Percentiles rank a stretch among this genome's conserved stretches.
Conservation (phyloP, 1,284 basidiomycete genomes). For the Irpex sp. region DNA sequence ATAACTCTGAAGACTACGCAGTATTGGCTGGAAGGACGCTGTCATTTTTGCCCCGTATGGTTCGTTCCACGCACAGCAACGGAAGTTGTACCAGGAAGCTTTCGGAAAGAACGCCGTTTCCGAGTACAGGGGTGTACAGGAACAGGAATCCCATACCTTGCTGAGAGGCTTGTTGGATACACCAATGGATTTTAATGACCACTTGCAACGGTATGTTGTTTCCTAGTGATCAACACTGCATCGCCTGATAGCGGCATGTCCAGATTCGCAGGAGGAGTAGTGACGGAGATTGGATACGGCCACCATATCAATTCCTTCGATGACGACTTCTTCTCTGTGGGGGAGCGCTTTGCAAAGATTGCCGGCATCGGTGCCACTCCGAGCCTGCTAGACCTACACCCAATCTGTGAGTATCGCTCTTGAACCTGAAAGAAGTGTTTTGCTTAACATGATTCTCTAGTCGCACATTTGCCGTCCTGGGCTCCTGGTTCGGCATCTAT, state of each 20-base stretch:
- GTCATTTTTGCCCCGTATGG: constrained; percentile 3
- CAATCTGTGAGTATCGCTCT: constrained; percentile 12
- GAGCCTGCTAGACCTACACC: constrained; percentile 18
- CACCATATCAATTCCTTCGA: constrained; percentile 17
- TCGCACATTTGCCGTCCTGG: constrained; percentile 30
- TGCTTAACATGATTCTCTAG: constrained; percentile 11
- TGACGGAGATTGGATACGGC: constrained; percentile 24
- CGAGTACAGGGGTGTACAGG: background rate
- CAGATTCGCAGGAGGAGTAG: constrained; percentile 15
- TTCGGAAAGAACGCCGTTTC: background rate
- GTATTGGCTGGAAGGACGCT: background rate
- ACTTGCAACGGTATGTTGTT: background rate
- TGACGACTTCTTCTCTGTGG: constrained; percentile 17
- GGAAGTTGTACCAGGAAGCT: constrained; percentile 3
- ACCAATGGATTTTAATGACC: background rate
- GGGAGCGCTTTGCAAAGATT: constrained; percentile 14
- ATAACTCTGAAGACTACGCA: background rate
- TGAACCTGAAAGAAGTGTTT: background rate
- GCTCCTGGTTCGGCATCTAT: constrained; percentile 27
- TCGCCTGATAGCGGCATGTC: background rate
- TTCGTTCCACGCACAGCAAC: background rate
- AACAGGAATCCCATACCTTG: background rate
- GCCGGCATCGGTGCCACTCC: constrained; percentile 14
- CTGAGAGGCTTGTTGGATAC: constrained; percentile 1
- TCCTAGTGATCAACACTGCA: too few relatives aligned